Evolutionary conservation across 2,329 filamentous ascomycete genomes (phyloP).

Genomic region (Leptographium galeiforme): DNA sequence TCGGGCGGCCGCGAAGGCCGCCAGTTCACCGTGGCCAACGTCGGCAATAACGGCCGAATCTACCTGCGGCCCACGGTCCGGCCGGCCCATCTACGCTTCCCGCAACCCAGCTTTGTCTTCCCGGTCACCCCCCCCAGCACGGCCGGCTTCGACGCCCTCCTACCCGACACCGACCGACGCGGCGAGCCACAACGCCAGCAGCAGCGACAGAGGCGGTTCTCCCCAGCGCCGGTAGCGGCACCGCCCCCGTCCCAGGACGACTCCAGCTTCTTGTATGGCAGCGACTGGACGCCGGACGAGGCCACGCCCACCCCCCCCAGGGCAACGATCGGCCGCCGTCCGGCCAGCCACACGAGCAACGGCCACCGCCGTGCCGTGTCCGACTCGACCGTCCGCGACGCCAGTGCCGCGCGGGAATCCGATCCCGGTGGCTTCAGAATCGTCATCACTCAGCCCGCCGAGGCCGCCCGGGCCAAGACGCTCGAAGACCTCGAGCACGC

Average conservation of each 20-base stretch:
- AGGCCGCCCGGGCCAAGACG: conserved; percentile 46
- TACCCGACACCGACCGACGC: conserved; percentile 18
- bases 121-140: conserved; percentile 47
- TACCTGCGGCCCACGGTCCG: conserved; percentile 57
- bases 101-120: conserved; percentile 47
- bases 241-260: neutral
- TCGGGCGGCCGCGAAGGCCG: conserved; percentile 51
- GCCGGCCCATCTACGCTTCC: conserved; percentile 46
- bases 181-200: conserved; percentile 7
- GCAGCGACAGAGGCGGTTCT: neutral
- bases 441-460: conserved; percentile 59
- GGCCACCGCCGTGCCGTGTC: conserved; percentile 54
- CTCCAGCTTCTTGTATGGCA: conserved; percentile 15
- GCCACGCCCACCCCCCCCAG: conserved; percentile 17
- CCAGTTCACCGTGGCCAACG: conserved; percentile 68
- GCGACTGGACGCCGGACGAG: conserved; percentile 31
- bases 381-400: conserved; percentile 63
- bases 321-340: neutral
- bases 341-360: conserved; percentile 14
- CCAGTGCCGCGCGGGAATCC: conserved; percentile 33
- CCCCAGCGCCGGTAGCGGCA: neutral
- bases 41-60: conserved; percentile 71
- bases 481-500: conserved; percentile 38
- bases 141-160: conserved; percentile 37
- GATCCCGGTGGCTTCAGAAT: conserved; percentile 64